These are phyloP conservation scores for Colletotrichum lini DNA, from an alignment of 2,329 filamentous ascomycete species.

Conservation along the genomic window DNA sequence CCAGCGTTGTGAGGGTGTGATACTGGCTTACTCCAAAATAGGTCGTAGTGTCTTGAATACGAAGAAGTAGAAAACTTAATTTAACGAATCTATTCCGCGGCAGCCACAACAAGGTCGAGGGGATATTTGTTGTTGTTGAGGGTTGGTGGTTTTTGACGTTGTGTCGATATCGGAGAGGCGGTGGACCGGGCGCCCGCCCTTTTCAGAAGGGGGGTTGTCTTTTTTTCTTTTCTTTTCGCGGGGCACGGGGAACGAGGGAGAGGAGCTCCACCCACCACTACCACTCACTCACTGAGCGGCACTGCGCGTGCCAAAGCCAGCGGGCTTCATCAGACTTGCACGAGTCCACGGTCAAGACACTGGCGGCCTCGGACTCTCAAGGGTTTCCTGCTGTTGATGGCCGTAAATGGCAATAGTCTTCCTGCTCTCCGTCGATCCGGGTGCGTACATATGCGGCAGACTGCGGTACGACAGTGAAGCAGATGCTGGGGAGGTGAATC, in stretches of 20 bases:
- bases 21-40: conserved; percentile 12
- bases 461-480: background rate
- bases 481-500: background rate
- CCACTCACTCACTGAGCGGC: conserved; percentile 1
- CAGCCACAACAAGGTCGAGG: background rate
- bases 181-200: conserved; percentile 18
- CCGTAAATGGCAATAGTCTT: background rate
- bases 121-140: background rate
- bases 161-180: conserved; percentile 28
- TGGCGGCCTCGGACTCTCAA: too few relatives aligned
- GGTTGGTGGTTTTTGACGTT: background rate
- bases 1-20: conserved; percentile 30
- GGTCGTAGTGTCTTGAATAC: conserved; percentile 25
- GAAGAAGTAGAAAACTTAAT: conserved; percentile 26
- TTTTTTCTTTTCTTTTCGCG: conserved; percentile 10
- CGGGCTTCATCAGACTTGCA: background rate
- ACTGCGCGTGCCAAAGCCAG: background rate
- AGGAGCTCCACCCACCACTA: conserved; percentile 17
- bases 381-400: background rate
- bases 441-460: background rate
- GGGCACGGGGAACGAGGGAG: conserved; percentile 9
- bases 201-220: background rate
- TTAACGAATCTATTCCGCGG: conserved; percentile 10
- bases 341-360: conserved; percentile 11
- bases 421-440: background rate